Percentiles rank a stretch among this genome's conserved stretches.
Evolutionary conservation across 495 filamentous ascomycete genomes (phyloP).

Genomic region (Neurospora pannonica): DNA sequence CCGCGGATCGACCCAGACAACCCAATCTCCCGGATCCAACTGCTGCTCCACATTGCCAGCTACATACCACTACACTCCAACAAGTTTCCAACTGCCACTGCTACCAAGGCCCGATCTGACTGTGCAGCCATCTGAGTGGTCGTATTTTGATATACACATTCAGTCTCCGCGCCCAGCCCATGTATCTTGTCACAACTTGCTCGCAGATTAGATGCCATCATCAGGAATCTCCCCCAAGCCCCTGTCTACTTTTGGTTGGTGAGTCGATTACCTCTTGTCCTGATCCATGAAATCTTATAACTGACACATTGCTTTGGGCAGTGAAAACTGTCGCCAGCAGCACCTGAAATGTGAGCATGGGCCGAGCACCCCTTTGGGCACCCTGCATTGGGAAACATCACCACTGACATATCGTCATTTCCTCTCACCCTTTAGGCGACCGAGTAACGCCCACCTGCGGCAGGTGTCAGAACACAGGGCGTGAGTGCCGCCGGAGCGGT

Average conservation of each 20-base stretch:
- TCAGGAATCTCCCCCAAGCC: constrained; percentile 1
- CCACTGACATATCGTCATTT: not conserved
- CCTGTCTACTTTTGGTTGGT: constrained; percentile 22
- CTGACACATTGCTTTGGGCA: constrained; percentile 10
- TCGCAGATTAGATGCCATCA: not conserved
- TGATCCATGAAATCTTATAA: not conserved
- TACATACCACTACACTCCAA: not conserved
- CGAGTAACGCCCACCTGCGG: constrained; percentile 33
- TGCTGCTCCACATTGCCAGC: not conserved
- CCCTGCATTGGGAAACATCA: not conserved
- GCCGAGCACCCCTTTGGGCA: constrained; percentile 1
- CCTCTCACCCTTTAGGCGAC: constrained; percentile 26
- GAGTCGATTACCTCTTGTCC: constrained; percentile 1
- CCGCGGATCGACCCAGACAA: not conserved
- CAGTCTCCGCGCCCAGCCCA: not conserved
- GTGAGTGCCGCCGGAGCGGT: constrained; percentile 15
- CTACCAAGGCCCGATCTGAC: not conserved
- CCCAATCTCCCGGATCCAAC: not conserved
- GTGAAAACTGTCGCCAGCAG: constrained; percentile 36
- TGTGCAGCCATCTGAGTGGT: not conserved
- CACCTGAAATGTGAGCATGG: constrained; percentile 35
- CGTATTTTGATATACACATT: not conserved
- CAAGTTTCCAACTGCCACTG: not conserved
- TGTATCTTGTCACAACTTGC: not conserved
- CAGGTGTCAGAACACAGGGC: constrained; percentile 20